Evolutionary conservation across 2,329 filamentous ascomycete genomes (phyloP).

Genomic region (Colletotrichum sp.): DNA sequence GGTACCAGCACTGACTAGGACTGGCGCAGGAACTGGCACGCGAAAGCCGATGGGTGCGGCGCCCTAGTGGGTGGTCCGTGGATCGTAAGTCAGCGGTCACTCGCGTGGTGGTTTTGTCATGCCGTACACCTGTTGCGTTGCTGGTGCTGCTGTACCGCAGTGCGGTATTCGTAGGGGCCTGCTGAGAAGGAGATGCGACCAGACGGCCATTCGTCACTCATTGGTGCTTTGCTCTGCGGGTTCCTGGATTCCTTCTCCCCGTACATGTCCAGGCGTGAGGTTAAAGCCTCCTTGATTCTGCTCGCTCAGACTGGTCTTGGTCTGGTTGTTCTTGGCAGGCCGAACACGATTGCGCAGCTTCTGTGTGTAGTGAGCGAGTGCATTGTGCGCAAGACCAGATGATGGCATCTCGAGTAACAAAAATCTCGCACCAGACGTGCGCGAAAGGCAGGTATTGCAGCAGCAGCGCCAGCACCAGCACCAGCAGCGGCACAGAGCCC

Average conservation of each 20-base stretch:
- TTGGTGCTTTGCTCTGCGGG: background rate
- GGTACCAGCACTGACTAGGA: constrained; percentile 22
- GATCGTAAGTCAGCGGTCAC: background rate
- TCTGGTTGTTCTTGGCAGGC: background rate
- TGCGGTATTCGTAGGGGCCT: background rate
- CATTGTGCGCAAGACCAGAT: background rate
- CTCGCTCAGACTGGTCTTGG: constrained; percentile 10
- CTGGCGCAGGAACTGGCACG: constrained; percentile 21
- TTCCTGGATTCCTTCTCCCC: background rate
- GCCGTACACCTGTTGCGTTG: background rate
- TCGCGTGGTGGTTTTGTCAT: constrained; percentile 10
- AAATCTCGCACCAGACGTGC: background rate
- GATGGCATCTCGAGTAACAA: background rate
- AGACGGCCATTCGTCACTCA: background rate
- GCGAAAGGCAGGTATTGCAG: background rate
- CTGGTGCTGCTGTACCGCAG: background rate
- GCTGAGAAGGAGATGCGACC: background rate
- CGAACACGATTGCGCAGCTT: constrained; percentile 4
- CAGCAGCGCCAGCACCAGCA: background rate
- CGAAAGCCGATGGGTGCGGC: constrained; percentile 21
- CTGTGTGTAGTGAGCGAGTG: background rate
- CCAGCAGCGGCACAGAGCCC: background rate
- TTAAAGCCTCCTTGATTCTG: background rate
- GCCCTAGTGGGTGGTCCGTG: constrained; percentile 19
- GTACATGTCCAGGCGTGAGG: background rate